Evolutionary conservation across 768 basidiomycete genomes (phyloP), one percentile per base, ranked within the genome.

Genomic region (Clavaria fumosa): DNA sequence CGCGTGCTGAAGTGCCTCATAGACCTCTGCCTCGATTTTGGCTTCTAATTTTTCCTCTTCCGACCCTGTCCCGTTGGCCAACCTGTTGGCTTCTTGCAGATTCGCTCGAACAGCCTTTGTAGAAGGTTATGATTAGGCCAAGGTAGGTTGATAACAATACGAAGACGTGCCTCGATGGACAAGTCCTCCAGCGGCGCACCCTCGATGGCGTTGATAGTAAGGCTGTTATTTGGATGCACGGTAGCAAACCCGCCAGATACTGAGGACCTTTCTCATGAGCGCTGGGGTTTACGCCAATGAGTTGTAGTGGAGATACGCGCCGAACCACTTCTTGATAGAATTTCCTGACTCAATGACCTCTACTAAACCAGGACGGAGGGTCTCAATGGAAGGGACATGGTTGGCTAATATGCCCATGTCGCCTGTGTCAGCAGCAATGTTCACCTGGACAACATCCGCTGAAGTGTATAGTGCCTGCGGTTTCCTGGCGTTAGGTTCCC

Each of bases 321-420:
- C 85, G 54, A 97, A 99, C 80, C 84, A 97, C 66, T 93, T 97
- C 72, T 95, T 91, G 40, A 78, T 71, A 24, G 67, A 57, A 53
- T 70, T 72, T 36, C 65, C 68, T 7, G 75, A 62, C 63, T 96
- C 93, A 46, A 97, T 74, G 48, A 99, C 80, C 61, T 99, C 95
- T 37, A 99, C 67, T 41, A 97, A 69, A 55, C 95, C 95, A 28
- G 95, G 82, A 53, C 85, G 83, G 38, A 99, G 69, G 34, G 93
- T 70, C 59, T 99, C 95, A 41, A 97, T 82, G n/a, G 89, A 83
- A 21, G 95, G 81, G 39, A 96, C 90, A 62, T 99, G 95, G 70
- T 93, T 95, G 50, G 93, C 88, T 43, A 99, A 78, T 50, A 99
- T 85, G 68, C 95, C 95, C 90, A 97, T 96, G 61, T 96, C 91